Evolutionary conservation across 164 flowering plant genomes (phyloP), one percentile per base, ranked within the genome.

Genomic region (Malania oleifera): DNA sequence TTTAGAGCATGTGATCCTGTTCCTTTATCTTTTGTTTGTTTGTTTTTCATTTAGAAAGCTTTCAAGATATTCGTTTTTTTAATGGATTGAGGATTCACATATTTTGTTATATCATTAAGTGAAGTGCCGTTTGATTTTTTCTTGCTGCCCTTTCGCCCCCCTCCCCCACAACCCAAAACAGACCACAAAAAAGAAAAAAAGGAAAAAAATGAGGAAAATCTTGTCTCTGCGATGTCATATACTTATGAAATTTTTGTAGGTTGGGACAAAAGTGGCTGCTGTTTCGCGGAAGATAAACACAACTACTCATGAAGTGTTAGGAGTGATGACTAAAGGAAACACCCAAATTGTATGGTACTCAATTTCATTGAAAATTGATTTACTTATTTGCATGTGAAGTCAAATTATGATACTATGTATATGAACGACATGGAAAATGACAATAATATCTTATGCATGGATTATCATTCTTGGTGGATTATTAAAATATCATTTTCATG

Each of bases 251-350:
- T 52, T 68, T 17, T 63, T 63, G 20, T 62, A 91, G 99, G 97
- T 88, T 63, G 99, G 96, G 29, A 81, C 88, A 10, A 95, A 95
- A 73, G 97, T 95, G 72, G 75, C 99, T 67, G 99, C 96, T 67
- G 99, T 91, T 67, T 95, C 99, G 19, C 79, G 99, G 52, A 95
- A 95, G 73, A 88, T 88, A 25, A 83, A 91, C 68, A 95, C 99
- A 25, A 91, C 99, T 22, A 82, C 80, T 41, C 97, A 91, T 74
- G 97, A 95, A 85, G 95, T 88, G 11, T 67, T 89, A 55, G 99
- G 99, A 55, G 95, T 91, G 34, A 62, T 87, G 90, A 91, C 96
- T 10, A 78, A 85, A 73, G 96, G 84, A 62, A 69, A 83, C 50
- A 91, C 99, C 27, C 99, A 95, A 78, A 82, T 95, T 62, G 99